Base-by-base conservation (phyloP, 441 rosid species). In the Lepidium campestre region DNA sequence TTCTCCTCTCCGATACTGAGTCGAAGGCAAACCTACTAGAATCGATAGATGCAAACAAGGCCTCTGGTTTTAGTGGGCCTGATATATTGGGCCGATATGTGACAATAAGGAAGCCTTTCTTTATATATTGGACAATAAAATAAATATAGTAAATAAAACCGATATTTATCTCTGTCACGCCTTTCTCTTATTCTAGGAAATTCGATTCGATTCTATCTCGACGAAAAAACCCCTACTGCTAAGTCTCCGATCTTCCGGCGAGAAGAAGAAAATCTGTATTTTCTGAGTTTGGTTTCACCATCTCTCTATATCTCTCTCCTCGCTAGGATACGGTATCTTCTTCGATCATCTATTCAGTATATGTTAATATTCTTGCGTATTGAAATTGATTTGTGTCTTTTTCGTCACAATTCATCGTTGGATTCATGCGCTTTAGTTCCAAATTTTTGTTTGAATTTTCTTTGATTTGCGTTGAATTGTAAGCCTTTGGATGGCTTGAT, bases 221-320 rank as follows among this genome's bases (percentile, higher is more conserved):
- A 46, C 32, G 55, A 22, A 35, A 61, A 47, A 62, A 35, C 67
- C 67, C 67, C 45, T 62, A 62, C n/a, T 22, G 8, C 44, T 8
- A 36, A 13, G 8, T 13, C 54, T 32, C 32, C 45, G 44, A 57
- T 13, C 65, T 57, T 29, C 46, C 10, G 13, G 23, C 35, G 62
- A 37, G 34, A 18, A 59, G 47, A 10, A 18, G 55, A 13, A 45
- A 10, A 37, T 57, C 8, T 37, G 4, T 57, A 39, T n/a, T 23
- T 29, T 37, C n/a, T 23, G 62, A 57, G 35, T 9, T 57, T 57
- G 3, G 10, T 57, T 32, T 65, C 36, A 12, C 36, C 42, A 49
- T 57, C 17, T 64, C 61, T 57, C 0, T 37, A 2, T 37, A 25
- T 55, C 14, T 34, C 10, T 29, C 29, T 35, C 45, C 46, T 56